Conservation (phyloP, 139 green algal genomes). For the Pseudopediastrum boryanum region DNA sequence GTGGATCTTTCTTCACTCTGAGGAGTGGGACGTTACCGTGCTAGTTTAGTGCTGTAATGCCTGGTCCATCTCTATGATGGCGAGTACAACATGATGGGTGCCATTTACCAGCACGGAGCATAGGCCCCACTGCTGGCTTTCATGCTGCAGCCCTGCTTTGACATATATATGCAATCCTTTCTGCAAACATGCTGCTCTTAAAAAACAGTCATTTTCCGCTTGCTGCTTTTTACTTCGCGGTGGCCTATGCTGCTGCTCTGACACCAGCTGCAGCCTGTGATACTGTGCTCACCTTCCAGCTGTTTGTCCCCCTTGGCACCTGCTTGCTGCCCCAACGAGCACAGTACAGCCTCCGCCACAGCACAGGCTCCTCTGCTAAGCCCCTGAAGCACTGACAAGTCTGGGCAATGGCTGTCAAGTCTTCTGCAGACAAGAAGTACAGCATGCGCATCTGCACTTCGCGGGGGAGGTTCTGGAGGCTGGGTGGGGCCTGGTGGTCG, state of each 20-base stretch:
- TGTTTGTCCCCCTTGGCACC: slow-evolving; percentile 2
- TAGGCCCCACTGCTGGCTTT: too few relatives aligned
- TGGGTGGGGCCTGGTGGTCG: too few relatives aligned
- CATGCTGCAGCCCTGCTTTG: too few relatives aligned
- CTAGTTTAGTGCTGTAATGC: too few relatives aligned
- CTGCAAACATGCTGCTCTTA: too few relatives aligned
- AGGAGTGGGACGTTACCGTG: too few relatives aligned
- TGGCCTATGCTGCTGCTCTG: not conserved
- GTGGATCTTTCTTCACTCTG: too few relatives aligned
- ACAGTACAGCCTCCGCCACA: slow-evolving; percentile 53
- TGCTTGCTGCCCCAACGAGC: slow-evolving; percentile 38
- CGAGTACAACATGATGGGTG: too few relatives aligned
- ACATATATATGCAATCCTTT: too few relatives aligned
- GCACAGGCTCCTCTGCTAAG: slow-evolving; percentile 21
- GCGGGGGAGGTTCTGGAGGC: slow-evolving; percentile 2
- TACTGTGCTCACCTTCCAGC: slow-evolving; percentile 40
- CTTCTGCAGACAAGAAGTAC: slow-evolving; percentile 47
- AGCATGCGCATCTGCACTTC: slow-evolving; percentile 51
- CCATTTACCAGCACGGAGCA: too few relatives aligned
- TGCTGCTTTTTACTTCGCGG: not conserved
- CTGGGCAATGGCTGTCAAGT: slow-evolving; percentile 15
- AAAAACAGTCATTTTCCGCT: too few relatives aligned
- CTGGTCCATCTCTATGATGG: too few relatives aligned
- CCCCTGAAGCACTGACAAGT: not conserved
- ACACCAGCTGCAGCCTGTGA: not conserved